phyloP scores from a whole-genome alignment of 2,329 filamentous ascomycete genomes.

The Aspergillus udagawae region DNA sequence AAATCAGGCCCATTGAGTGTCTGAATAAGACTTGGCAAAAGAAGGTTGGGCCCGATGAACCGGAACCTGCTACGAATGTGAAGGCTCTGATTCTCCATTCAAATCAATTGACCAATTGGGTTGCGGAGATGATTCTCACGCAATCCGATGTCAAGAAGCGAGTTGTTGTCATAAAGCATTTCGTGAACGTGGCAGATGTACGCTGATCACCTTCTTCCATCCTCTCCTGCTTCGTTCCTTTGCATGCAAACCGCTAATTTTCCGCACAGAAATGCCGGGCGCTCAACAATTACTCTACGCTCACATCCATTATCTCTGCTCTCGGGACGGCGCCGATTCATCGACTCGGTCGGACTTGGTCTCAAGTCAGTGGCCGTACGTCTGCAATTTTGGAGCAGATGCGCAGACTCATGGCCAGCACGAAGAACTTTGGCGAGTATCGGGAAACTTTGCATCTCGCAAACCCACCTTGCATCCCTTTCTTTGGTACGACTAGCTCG shows the following conservation, averaged over 20 bases:
- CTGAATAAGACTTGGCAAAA: slow-evolving; percentile 99
- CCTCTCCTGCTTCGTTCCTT: not conserved
- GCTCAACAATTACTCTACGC: slow-evolving; percentile 94
- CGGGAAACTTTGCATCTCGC: slow-evolving; percentile 86
- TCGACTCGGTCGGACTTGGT: slow-evolving; percentile 89
- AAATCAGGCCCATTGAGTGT: slow-evolving; percentile 93
- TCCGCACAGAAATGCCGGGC: slow-evolving; percentile 74
- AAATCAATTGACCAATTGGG: slow-evolving; percentile 99
- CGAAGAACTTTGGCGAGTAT: slow-evolving; percentile 97
- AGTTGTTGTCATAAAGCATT: slow-evolving; percentile 97
- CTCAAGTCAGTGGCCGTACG: slow-evolving; percentile 82
- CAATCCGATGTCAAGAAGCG: slow-evolving; percentile 94
- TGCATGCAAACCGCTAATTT: slow-evolving; percentile 11
- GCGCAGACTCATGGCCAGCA: slow-evolving; percentile 92
- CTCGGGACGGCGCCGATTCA: slow-evolving; percentile 92
- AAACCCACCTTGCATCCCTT: slow-evolving; percentile 95
- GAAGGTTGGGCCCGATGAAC: slow-evolving; percentile 69
- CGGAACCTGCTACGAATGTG: slow-evolving; percentile 84
- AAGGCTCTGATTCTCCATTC: slow-evolving; percentile 96
- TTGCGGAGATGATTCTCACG: slow-evolving; percentile 96
- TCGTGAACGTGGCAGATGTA: slow-evolving; percentile 93
- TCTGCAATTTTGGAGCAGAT: slow-evolving; percentile 79
- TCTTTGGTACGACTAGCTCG: slow-evolving; percentile 68
- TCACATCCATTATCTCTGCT: slow-evolving; percentile 96
- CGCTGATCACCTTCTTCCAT: slow-evolving; percentile 4